Evolutionary conservation across 805 yeast genomes (phyloP), one percentile per base, ranked within the genome.

Genomic region (Ogataea salicorniae): DNA sequence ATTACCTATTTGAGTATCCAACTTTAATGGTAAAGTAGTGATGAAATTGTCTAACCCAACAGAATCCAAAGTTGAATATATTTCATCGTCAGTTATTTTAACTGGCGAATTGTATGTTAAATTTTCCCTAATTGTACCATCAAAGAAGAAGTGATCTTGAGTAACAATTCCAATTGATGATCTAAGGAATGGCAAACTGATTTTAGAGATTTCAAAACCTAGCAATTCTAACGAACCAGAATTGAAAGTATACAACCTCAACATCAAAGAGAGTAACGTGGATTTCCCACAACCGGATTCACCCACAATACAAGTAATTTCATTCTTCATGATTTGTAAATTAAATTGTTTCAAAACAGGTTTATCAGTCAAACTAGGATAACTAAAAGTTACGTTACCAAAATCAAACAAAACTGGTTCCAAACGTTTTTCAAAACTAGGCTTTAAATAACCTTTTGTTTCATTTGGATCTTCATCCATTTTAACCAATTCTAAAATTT

Each of bases 281-380:
- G 97, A 85, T 64, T 94, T 94, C 0, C 99, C 99, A 14, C 84
- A 76, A 0, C 99, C 99, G 2, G 97, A 87, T 34, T 77, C 80
- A 0, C 99, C 99, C 3, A 83, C 79, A 1, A 94, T 64, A 0
- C 87, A 94, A 18, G 85, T 70, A 0, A 77, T 69, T 47, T 80
- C 78, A 17, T 79, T 77, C 11, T 67, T 56, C 0, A 57, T 29
- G 2, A 91, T 61, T 0, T 49, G 39, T 33, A 84, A 66, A 9
- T 64, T 62, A 6, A 86, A 55, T 31, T 73, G 56, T 1, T 68
- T 63, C 33, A 84, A 69, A 3, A 76, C 68, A 4, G 23, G 16
- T 4, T 44, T 46, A 1, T 35, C 17, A n/a, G 49, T 41, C 6
- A 41, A 33, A 1, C 64, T 48, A 2, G 79, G 73, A 54, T 83